Conservation (phyloP, 805 yeast species). For the Myxozyma lipomycoides region DNA sequence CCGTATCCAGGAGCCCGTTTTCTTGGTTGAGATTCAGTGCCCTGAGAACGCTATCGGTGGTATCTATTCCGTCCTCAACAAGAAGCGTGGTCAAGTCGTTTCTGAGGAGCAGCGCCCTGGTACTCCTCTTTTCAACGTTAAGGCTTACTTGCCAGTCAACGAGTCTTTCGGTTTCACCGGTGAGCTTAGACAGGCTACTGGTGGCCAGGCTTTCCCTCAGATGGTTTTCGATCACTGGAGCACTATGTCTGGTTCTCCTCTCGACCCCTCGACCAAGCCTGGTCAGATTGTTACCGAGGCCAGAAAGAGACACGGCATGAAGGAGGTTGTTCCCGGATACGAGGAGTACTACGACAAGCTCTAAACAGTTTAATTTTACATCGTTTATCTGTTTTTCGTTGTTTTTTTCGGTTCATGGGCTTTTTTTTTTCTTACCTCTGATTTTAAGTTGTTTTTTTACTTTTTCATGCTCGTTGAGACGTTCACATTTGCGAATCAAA, state of each 20-base stretch:
- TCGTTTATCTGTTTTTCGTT: not conserved
- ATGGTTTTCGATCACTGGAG: slow-evolving; percentile 99
- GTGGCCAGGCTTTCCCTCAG: slow-evolving; percentile 99
- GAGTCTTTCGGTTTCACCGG: slow-evolving; percentile 99
- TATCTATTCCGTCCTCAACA: slow-evolving; percentile 99
- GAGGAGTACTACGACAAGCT: slow-evolving; percentile 84
- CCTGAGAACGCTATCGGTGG: slow-evolving; percentile 99
- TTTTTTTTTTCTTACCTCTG: not conserved
- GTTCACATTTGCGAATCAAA: too few relatives aligned
- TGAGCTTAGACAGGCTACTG: slow-evolving; percentile 99
- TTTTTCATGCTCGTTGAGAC: too few relatives aligned
- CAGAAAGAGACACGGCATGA: slow-evolving; percentile 96
- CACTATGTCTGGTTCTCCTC: slow-evolving; percentile 84
- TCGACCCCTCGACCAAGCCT: slow-evolving; percentile 74
- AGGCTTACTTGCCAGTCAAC: slow-evolving; percentile 99
- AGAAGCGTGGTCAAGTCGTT: slow-evolving; percentile 95
- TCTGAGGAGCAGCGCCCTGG: slow-evolving; percentile 99
- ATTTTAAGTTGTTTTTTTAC: not conserved
- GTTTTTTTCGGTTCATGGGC: not conserved
- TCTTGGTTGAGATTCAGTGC: slow-evolving; percentile 99
- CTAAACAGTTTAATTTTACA: slow-evolving; percentile 33
- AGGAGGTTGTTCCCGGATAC: slow-evolving; percentile 97
- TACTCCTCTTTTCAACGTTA: slow-evolving; percentile 98
- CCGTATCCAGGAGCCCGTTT: slow-evolving; percentile 98
- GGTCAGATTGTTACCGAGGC: slow-evolving; percentile 60